Evolutionary conservation across 2,329 filamentous ascomycete species (phyloP).

Genomic region (Colletotrichum tabaci): DNA sequence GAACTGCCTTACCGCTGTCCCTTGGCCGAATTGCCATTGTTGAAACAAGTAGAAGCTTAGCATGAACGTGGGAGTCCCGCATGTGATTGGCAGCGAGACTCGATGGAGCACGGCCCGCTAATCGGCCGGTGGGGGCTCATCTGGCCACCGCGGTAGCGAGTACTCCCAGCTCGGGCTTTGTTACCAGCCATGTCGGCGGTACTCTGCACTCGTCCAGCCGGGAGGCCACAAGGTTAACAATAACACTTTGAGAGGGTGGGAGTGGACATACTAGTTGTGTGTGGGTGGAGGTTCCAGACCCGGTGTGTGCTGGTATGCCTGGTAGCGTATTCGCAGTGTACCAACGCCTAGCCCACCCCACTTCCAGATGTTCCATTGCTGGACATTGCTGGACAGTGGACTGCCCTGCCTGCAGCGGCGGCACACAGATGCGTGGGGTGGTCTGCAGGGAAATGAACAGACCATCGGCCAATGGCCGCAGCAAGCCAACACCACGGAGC

Average conservation of each 20-base stretch:
- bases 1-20: neutral
- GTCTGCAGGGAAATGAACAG: constrained; percentile 27
- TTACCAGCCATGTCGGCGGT: neutral
- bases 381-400: neutral
- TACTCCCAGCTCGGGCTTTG: neutral
- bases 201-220: constrained; percentile 5
- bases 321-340: too few relatives aligned
- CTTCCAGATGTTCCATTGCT: neutral
- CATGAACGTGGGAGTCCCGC: neutral
- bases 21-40: constrained; percentile 19
- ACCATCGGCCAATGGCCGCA: constrained; percentile 27
- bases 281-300: constrained; percentile 28
- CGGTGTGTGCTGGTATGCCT: constrained; percentile 1
- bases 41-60: constrained; percentile 35
- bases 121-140: constrained; percentile 31
- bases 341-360: neutral
- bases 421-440: constrained; percentile 32
- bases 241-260: neutral
- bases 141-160: constrained; percentile 2
- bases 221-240: neutral
- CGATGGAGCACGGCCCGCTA: constrained; percentile 19
- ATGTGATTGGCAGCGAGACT: constrained; percentile 12
- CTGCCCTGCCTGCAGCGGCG: constrained; percentile 11
- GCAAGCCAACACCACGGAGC: constrained; percentile 25
- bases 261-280: constrained; percentile 8